Evolutionary conservation across 1,284 basidiomycete species (phyloP).

Genomic region (Phellopilus nigrolimitatus): DNA sequence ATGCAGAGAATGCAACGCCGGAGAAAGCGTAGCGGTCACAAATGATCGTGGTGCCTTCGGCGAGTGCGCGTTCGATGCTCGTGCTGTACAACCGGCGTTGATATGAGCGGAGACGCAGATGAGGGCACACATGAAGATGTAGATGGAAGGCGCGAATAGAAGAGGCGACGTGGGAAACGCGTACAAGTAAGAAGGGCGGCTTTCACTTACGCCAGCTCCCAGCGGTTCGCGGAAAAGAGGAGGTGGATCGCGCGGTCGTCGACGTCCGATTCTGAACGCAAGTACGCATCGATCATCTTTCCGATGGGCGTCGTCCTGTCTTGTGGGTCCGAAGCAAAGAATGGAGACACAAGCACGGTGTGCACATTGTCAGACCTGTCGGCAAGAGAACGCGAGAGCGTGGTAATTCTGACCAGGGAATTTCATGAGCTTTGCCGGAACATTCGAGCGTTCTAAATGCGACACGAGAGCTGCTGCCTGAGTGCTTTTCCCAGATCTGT

Average conservation of each 20-base stretch:
- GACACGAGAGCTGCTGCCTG: conserved; percentile 65
- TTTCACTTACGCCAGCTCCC: conserved; percentile 76
- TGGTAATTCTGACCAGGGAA: conserved; percentile 79
- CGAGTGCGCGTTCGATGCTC: conserved; percentile 58
- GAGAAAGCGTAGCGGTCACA: conserved; percentile 98
- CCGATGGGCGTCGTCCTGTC: conserved; percentile 92
- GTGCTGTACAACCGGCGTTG: conserved; percentile 40
- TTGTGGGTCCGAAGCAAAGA: conserved; percentile 30
- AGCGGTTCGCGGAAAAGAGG: conserved; percentile 94
- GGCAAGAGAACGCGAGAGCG: conserved; percentile 1
- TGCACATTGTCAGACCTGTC: not conserved
- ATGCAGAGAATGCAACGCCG: conserved; percentile 89
- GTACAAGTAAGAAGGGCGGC: not conserved
- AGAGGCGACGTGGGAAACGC: conserved; percentile 29
- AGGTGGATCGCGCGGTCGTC: conserved; percentile 93
- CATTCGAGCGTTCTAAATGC: conserved; percentile 38
- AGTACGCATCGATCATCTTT: conserved; percentile 90
- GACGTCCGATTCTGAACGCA: conserved; percentile 78
- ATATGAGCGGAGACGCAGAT: not conserved
- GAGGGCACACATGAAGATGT: not conserved
- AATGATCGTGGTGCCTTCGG: conserved; percentile 68
- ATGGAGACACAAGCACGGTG: not conserved
- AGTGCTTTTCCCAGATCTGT: conserved; percentile 88
- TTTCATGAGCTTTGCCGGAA: conserved; percentile 57
- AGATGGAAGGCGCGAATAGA: conserved; percentile 3